A percentile compares a stretch with the other conserved stretches of the same genome.
phyloP scores from a whole-genome alignment of 2,329 filamentous ascomycete genomes.

The Aureobasidium leucospermi region DNA sequence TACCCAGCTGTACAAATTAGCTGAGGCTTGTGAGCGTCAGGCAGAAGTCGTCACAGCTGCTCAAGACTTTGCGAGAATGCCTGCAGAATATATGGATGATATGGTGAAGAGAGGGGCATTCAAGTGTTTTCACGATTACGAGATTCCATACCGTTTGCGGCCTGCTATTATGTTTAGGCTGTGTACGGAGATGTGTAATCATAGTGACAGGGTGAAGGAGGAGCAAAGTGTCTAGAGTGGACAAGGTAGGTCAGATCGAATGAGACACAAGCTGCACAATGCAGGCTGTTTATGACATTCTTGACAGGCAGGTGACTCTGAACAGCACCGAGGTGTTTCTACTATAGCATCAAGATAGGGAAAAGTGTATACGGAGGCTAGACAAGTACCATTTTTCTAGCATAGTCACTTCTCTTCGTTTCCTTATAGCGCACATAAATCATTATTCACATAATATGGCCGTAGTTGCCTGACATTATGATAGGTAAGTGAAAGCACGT shows the following conservation, averaged over 20 bases:
- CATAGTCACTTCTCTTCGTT: too few species aligned
- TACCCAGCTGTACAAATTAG: not conserved
- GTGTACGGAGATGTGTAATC: slow-evolving; percentile 12
- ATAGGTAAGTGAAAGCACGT: too few species aligned
- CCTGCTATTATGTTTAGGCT: slow-evolving; percentile 13
- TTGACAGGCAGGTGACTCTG: too few species aligned
- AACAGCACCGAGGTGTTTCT: too few species aligned
- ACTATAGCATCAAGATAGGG: too few species aligned
- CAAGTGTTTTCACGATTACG: not conserved
- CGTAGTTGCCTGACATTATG: too few species aligned
- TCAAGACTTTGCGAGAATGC: slow-evolving; percentile 1
- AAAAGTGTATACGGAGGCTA: too few species aligned
- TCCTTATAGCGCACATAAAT: too few species aligned
- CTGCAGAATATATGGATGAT: not conserved
- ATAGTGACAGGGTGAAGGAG: not conserved
- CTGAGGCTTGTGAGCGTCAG: not conserved
- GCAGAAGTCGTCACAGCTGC: not conserved
- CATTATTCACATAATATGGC: too few species aligned
- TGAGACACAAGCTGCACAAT: not conserved
- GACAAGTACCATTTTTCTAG: too few species aligned
- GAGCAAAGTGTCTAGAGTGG: not conserved
- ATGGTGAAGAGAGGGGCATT: not conserved
- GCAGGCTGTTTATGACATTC: too few species aligned
- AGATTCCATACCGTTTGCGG: not conserved
- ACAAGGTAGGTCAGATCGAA: not conserved